Evolutionary conservation across 2,329 filamentous ascomycete genomes (phyloP).

Genomic region (Aspergillus pseudotamarii): DNA sequence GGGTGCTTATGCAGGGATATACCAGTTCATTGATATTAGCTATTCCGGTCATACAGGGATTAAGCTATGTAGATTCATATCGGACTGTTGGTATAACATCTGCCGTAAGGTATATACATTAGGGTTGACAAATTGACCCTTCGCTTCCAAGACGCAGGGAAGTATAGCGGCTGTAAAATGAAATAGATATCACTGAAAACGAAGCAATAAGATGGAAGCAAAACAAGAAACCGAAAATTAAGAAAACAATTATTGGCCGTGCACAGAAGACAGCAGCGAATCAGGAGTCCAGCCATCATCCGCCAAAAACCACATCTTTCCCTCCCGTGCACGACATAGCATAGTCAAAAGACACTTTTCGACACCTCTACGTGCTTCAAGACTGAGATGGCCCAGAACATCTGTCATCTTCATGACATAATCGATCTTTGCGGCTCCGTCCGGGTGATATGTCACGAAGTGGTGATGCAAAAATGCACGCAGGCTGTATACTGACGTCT

Average conservation of each 20-base stretch:
- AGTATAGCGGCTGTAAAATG: not conserved
- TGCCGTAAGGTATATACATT: not conserved
- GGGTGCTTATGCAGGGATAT: not conserved
- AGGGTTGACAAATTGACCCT: not conserved
- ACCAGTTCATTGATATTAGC: not conserved
- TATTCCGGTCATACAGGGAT: not conserved
- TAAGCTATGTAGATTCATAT: not conserved
- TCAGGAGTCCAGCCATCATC: slow-evolving; percentile 27
- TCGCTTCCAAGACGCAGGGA: not conserved
- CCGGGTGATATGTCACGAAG: slow-evolving; percentile 5
- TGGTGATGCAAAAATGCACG: slow-evolving; percentile 16
- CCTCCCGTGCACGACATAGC: slow-evolving; percentile 17
- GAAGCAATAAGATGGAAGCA: not conserved
- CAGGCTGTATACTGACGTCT: slow-evolving; percentile 14
- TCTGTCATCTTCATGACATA: slow-evolving; percentile 22
- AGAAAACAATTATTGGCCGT: slow-evolving; percentile 15
- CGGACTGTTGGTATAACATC: not conserved
- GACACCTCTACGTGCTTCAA: slow-evolving; percentile 28
- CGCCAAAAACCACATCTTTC: slow-evolving; percentile 2
- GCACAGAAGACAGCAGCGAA: slow-evolving; percentile 27
- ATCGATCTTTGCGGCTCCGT: slow-evolving; percentile 16
- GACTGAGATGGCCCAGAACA: slow-evolving; percentile 21
- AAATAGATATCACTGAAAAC: not conserved
- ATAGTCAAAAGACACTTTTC: slow-evolving; percentile 29
- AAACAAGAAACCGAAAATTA: not conserved